Conservation (phyloP, 495 filamentous ascomycete genomes). For the Aspergillus bertholletiae region DNA sequence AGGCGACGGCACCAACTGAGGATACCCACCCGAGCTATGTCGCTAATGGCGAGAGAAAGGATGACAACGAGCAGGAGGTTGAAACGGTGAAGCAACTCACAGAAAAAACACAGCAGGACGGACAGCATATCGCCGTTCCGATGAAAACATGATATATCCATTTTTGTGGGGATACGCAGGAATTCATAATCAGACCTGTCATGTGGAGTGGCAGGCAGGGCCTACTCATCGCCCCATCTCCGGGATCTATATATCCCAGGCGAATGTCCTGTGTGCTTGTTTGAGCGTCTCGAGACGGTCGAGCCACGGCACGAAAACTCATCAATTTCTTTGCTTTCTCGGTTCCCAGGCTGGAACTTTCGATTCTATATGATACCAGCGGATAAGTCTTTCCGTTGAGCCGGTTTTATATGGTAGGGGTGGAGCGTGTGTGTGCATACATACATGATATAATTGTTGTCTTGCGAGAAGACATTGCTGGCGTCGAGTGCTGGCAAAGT, state of each 20-base stretch:
- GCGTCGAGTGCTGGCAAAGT: background rate
- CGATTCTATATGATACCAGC: background rate
- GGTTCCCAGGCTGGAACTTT: slow-evolving; percentile 11
- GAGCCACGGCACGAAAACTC: background rate
- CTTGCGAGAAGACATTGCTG: background rate
- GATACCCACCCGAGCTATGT: slow-evolving; percentile 10
- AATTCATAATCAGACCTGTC: slow-evolving; percentile 1
- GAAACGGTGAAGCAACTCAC: background rate
- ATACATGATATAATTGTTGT: slow-evolving; percentile 6
- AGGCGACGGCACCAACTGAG: slow-evolving; percentile 28
- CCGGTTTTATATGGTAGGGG: background rate
- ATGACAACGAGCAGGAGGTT: background rate
- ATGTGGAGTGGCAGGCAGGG: background rate
- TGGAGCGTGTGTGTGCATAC: background rate
- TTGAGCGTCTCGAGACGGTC: background rate
- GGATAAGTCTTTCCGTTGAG: background rate
- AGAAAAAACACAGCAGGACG: background rate
- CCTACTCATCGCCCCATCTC: background rate
- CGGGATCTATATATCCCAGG: background rate
- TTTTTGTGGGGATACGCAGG: background rate
- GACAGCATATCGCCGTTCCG: background rate
- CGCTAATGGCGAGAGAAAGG: slow-evolving; percentile 11
- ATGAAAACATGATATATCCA: background rate
- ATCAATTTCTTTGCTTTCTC: slow-evolving; percentile 6
- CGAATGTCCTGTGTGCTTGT: background rate